Base-by-base conservation (phyloP, 768 basidiomycete genomes). In the Lentinula sp. region DNA sequence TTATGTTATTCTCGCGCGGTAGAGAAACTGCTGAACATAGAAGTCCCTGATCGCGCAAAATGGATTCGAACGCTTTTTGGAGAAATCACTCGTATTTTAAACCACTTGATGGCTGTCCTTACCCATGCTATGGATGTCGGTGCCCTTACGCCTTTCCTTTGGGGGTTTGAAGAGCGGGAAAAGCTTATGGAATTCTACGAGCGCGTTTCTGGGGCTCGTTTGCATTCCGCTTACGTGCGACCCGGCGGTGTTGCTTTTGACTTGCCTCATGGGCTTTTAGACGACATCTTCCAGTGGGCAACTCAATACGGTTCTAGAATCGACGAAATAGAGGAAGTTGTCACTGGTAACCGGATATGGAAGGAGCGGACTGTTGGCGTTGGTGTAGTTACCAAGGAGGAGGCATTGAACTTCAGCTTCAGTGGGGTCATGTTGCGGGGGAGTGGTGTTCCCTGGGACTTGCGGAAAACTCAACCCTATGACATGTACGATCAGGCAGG, bases 171-270 rank as follows among this genome's bases (percentile, higher is more conserved):
- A 76, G 96, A 99, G 75, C 93, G 96, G 60, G 96, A 98, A 78
- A 99, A 99, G 80, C 86, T 98, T 64, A 98, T 98, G 96, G 96
- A 99, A 72, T 99, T 98, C 77, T 99, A 99, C 73, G 96, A 99
- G 76, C 94, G 96, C 60, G 96, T 98, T 43, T 98, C 95, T 8
- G 96, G 96, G 65, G 96, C 96, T 4, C 95, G 96, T 59, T 82
- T 99, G 68, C 96, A 99, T 69, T 87, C 94, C 5, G 96, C 96
- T n/a, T 99, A 98, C 72, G 90, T 98, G 52, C 90, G 96, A 63
- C 96, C 96, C 1, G 96, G 96, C 63, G 96, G 96, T 67, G 96
- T 99, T 52, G 96, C 96, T 1, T 98, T 95, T 70, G 96, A 99
- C 70, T 80, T 99, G 49, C 96, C 96, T 10, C 95, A 98, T 66